Conservation (phyloP, 164 flowering plant genomes). For the Platanus orientalis region DNA sequence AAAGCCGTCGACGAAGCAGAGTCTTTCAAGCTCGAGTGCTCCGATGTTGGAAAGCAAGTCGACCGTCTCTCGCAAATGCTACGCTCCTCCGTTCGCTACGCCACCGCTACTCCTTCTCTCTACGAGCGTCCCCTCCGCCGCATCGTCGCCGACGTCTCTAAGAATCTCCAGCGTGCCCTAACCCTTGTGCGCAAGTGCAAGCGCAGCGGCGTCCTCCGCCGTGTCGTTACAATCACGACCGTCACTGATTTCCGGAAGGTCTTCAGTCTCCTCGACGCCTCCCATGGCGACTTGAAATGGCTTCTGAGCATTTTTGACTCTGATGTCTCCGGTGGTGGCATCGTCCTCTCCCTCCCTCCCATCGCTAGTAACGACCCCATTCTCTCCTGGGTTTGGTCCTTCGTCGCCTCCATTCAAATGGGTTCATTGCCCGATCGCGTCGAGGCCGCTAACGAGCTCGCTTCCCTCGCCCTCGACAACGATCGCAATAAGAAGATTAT, state of each 20-base stretch:
- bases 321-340: constrained; percentile 20
- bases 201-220: constrained; percentile 45
- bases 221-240: constrained; percentile 51
- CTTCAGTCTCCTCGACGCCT: constrained; percentile 43
- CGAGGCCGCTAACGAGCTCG: constrained; percentile 66
- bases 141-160: constrained; percentile 39
- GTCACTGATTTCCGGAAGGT: constrained; percentile 64
- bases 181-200: constrained; percentile 57
- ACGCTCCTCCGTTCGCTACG: constrained; percentile 40
- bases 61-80: constrained; percentile 55
- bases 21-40: constrained; percentile 53
- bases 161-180: constrained; percentile 55
- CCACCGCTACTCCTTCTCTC: constrained; percentile 27
- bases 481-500: constrained; percentile 64
- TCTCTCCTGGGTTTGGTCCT: constrained; percentile 75
- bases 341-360: constrained; percentile 53
- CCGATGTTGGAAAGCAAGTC: constrained; percentile 40
- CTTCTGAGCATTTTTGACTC: constrained; percentile 41
- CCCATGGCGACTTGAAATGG: constrained; percentile 69
- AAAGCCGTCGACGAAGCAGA: constrained; percentile 41
- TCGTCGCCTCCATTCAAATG: constrained; percentile 53
- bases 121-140: constrained; percentile 77
- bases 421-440: constrained; percentile 37
- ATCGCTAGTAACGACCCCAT: constrained; percentile 82
- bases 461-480: constrained; percentile 51